Conservation (phyloP, 2,329 filamentous ascomycete species). For the Trichoderma lentiforme region DNA sequence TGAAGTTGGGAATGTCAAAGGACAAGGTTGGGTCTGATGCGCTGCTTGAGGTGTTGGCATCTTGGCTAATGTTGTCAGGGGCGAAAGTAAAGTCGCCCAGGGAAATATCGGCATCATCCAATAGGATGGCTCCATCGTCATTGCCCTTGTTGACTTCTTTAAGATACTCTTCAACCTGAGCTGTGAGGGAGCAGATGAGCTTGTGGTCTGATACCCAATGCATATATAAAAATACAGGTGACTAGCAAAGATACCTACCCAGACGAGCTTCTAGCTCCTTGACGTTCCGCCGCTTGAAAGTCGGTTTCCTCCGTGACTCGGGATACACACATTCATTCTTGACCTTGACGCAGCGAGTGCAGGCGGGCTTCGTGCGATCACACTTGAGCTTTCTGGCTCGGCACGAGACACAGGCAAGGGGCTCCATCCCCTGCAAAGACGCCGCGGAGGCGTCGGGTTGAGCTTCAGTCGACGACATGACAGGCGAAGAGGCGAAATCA, state of each 20-base stretch:
- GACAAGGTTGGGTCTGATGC: conserved; percentile 18
- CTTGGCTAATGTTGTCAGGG: conserved; percentile 19
- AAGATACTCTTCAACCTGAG: conserved; percentile 77
- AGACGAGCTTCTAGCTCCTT: conserved; percentile 85
- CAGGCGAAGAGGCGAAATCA: neutral
- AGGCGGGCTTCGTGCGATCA: conserved; percentile 75
- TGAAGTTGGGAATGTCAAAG: conserved; percentile 21
- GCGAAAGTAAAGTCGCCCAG: conserved; percentile 19
- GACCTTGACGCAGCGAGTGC: conserved; percentile 73
- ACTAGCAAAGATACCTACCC: conserved; percentile 50
- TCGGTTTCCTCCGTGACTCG: conserved; percentile 82
- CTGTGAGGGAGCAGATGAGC: conserved; percentile 38
- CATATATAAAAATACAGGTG: neutral
- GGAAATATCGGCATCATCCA: conserved; percentile 11
- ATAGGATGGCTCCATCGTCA: conserved; percentile 15
- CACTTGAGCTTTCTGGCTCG: conserved; percentile 83
- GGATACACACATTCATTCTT: conserved; percentile 82
- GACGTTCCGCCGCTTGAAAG: conserved; percentile 84
- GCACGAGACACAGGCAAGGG: conserved; percentile 79
- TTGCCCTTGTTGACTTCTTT: conserved; percentile 56
- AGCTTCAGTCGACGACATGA: conserved; percentile 16
- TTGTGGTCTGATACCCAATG: neutral
- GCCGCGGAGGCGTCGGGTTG: conserved; percentile 10
- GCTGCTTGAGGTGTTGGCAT: conserved; percentile 15
- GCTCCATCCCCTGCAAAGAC: conserved; percentile 31